These are phyloP conservation scores for Elongisporangium anandrum DNA, from an alignment of 352 stramenopile species.

Conservation along the genomic window DNA sequence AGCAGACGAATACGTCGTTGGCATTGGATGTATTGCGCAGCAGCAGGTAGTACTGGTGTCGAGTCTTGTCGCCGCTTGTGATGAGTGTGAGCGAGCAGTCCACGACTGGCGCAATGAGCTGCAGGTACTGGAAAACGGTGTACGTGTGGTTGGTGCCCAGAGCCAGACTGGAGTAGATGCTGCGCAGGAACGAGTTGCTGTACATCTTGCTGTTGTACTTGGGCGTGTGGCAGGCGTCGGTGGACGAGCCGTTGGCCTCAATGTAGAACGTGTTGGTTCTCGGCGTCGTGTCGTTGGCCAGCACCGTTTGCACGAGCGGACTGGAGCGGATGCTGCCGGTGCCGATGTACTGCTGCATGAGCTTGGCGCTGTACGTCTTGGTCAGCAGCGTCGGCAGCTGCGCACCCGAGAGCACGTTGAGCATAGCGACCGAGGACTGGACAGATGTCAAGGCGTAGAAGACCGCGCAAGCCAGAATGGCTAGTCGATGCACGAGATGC, in stretches of 20 bases:
- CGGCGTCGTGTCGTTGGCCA: slow-evolving; percentile 13
- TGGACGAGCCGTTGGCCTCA: slow-evolving; percentile 18
- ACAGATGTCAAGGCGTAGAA: no score
- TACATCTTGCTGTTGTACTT: slow-evolving; percentile 23
- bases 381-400: no score
- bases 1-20: slow-evolving; percentile 20
- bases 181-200: slow-evolving; percentile 27
- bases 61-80: slow-evolving; percentile 15
- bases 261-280: slow-evolving; percentile 28
- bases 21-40: slow-evolving; percentile 19
- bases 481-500: no score
- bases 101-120: slow-evolving; percentile 36
- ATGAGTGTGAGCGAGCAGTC: slow-evolving; percentile 32
- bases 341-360: slow-evolving; percentile 11
- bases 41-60: slow-evolving; percentile 29
- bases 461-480: no score
- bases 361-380: no score
- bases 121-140: slow-evolving; percentile 17
- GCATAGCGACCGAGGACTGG: no score
- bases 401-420: no score
- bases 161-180: slow-evolving; percentile 15
- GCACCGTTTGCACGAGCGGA: slow-evolving; percentile 15
- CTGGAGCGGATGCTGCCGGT: slow-evolving; percentile 21
- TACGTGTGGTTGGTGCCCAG: slow-evolving; percentile 19
- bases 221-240: slow-evolving; percentile 8